phyloP scores from a whole-genome alignment of 2,329 filamentous ascomycete species.

The Hypoxylon rubiginosum region DNA sequence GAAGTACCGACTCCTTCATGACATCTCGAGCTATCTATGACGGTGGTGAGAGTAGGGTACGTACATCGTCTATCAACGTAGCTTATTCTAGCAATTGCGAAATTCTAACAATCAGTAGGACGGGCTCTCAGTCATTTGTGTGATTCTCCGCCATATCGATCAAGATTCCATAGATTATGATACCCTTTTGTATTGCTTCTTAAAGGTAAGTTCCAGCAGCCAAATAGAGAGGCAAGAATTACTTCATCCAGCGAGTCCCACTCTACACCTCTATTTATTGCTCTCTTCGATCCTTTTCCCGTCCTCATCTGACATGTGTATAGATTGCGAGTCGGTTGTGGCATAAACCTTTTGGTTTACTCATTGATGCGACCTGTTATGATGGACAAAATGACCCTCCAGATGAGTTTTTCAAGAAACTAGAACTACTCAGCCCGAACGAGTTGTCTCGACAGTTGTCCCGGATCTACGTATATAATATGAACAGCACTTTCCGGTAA shows the following conservation, averaged over 20 bases:
- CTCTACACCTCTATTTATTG: not conserved
- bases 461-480: constrained; percentile 78
- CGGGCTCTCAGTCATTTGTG: constrained; percentile 75
- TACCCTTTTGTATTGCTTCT: constrained; percentile 74
- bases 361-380: constrained; percentile 79
- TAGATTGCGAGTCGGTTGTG: constrained; percentile 78
- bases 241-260: not conserved
- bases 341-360: constrained; percentile 76
- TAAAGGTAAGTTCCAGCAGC: constrained; percentile 64
- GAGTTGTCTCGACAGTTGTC: constrained; percentile 72
- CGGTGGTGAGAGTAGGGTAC: constrained; percentile 76
- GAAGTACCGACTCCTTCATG: constrained; percentile 73
- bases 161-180: constrained; percentile 75
- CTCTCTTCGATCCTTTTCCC: not conserved
- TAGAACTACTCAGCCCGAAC: constrained; percentile 72
- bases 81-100: constrained; percentile 10
- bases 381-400: constrained; percentile 75
- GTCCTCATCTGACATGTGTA: constrained; percentile 32
- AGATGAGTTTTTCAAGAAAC: constrained; percentile 74
- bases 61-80: constrained; percentile 6
- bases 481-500: constrained; percentile 77
- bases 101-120: constrained; percentile 59
- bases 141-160: constrained; percentile 77
- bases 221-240: not conserved
- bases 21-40: constrained; percentile 77